Conservation (phyloP, 345 rosid species). For the Excoecaria cochinchinensis region DNA sequence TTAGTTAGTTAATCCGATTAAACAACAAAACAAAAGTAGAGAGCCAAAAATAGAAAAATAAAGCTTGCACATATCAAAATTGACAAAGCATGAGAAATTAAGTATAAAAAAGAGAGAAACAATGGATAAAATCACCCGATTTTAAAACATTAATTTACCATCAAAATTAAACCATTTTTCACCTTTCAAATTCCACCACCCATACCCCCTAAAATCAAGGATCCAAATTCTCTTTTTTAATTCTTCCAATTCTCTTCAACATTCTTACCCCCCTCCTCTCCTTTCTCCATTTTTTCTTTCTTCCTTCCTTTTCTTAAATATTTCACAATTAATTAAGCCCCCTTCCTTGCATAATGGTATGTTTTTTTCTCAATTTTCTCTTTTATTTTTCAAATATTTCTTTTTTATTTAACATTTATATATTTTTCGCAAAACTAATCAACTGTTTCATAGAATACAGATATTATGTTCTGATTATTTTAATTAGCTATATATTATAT, state of each 20-base stretch:
- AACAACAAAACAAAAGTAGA: too few species aligned
- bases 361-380: neutral
- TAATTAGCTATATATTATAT: too few species aligned
- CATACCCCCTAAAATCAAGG: constrained; percentile 25
- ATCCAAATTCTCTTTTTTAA: constrained; percentile 26
- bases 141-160: neutral
- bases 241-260: constrained; percentile 17
- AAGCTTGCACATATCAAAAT: neutral
- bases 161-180: constrained; percentile 11
- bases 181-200: constrained; percentile 14
- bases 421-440: neutral
- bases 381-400: neutral
- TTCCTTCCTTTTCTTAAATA: neutral
- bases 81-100: neutral
- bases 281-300: neutral
- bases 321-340: neutral
- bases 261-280: constrained; percentile 16
- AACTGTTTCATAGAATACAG: too few species aligned
- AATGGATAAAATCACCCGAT: constrained; percentile 21
- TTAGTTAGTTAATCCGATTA: too few species aligned
- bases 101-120: neutral
- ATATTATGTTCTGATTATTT: too few species aligned
- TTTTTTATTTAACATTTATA: neutral
- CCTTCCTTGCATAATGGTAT: constrained; percentile 36
- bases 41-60: neutral